These are phyloP conservation scores for Gynostemma pentaphyllum DNA, from an alignment of 306 rosid species.

Conservation along the genomic window DNA sequence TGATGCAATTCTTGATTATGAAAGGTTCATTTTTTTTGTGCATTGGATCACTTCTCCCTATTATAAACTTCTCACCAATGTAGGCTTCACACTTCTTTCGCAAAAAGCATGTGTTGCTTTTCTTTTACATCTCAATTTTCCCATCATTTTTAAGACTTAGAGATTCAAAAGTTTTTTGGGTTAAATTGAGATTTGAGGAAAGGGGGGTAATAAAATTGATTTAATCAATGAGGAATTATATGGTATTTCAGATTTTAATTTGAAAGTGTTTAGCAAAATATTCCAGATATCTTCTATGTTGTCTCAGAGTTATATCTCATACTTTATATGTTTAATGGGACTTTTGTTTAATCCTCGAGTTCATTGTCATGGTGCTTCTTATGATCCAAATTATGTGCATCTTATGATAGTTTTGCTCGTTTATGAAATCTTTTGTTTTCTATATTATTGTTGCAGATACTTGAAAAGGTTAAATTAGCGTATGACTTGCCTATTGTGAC, in stretches of 20 bases:
- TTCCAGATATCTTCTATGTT: not conserved
- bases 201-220: not conserved
- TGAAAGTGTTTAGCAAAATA: not conserved
- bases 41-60: not conserved
- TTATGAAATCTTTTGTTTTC: not conserved
- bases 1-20: not conserved
- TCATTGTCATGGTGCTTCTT: not conserved
- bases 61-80: not conserved
- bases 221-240: not conserved
- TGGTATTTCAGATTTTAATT: not conserved
- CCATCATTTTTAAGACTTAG: not conserved
- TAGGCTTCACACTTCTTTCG: not conserved
- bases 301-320: not conserved
- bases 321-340: not conserved
- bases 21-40: not conserved
- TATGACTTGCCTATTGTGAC: constrained; percentile 83
- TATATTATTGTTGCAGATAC: constrained; percentile 40
- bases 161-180: not conserved
- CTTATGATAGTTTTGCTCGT: not conserved
- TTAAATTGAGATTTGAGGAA: not conserved
- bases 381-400: not conserved
- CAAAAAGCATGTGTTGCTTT: not conserved
- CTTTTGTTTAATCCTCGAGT: not conserved
- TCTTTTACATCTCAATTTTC: not conserved
- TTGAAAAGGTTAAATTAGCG: constrained; percentile 84